phyloP scores from a whole-genome alignment of 179 eudicot genomes.

The Silene vulgaris region DNA sequence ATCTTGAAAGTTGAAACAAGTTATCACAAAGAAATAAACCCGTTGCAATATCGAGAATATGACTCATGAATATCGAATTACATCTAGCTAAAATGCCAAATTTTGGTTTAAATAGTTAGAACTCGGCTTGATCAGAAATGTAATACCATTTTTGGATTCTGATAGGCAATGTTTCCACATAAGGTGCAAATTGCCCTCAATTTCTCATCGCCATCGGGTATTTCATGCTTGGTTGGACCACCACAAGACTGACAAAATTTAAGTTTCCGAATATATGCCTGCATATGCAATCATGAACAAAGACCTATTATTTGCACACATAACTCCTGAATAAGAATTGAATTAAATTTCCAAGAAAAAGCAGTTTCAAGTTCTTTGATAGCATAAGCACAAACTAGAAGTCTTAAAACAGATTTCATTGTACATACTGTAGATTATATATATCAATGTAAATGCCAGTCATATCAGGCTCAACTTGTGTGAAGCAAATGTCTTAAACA shows the following conservation, averaged over 20 bases:
- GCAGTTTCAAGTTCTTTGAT: no score
- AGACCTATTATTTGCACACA: neutral
- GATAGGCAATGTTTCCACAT: conserved; percentile 81
- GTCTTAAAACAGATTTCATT: neutral
- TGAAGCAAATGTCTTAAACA: neutral
- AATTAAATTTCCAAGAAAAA: neutral
- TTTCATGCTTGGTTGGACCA: conserved; percentile 77
- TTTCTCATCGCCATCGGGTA: conserved; percentile 96
- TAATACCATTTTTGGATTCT: conserved; percentile 92
- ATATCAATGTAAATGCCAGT: neutral
- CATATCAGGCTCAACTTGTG: neutral
- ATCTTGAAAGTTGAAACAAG: neutral
- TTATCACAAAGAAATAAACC: neutral
- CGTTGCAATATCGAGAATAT: neutral
- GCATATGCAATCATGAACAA: conserved; percentile 23
- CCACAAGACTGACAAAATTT: conserved; percentile 93
- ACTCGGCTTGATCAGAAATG: conserved; percentile 4
- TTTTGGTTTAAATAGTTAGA: neutral
- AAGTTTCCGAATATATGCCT: conserved; percentile 61
- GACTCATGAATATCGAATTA: neutral
- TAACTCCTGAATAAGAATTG: neutral
- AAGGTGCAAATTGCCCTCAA: conserved; percentile 75
- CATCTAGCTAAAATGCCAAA: neutral
- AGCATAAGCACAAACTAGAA: no score
- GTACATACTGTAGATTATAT: no score